Evolutionary conservation across 176 grass and related monocot genomes (phyloP), one percentile per base, ranked within the genome.

Genomic region (Coix lacrymajobi): DNA sequence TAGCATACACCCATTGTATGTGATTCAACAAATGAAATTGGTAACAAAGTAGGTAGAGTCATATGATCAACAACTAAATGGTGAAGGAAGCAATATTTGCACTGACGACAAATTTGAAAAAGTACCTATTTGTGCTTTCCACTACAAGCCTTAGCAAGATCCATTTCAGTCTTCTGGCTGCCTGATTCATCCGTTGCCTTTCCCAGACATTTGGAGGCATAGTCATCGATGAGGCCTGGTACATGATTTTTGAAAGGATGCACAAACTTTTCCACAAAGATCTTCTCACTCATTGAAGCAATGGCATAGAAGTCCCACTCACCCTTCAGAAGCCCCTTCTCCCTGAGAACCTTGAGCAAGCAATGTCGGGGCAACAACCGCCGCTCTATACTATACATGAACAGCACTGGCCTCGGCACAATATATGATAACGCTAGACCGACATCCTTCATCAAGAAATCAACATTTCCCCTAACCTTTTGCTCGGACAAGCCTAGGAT

Each of bases 381-480:
- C 29, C 49, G 69, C 56, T 94, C 83, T 76, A 87, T 8, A 77
- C 86, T 94, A 73, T 73, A 83, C 57, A 71, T 58, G 4, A 94
- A 37, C 70, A 94, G 30, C 1, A 10, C 28, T 6, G 89, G 89
- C 32, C 78, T 66, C 17, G 1, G 43, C 6, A 46, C 83, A 56
- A 94, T 36, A 29, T 81, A 87, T 4, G 36, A 16, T 14, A 8
- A 8, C 32, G 89, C 76, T 40, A 86, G 28, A 12, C 80, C 60
- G 3, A 81, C 33, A 70, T 91, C 77, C 52, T 20, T 48, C 7
- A 13, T 68, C 45, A 75, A 57, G 66, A 69, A 90, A 10, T 81
- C 36, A 16, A 77, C 1, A n/a, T 8, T 19, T 41, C 8, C 3
- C 37, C 5, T 41, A 10, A 90, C 4, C 39, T 6, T 83, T 51